Conservation (phyloP, 441 rosid species). For the Dalechampia spathulata region DNA sequence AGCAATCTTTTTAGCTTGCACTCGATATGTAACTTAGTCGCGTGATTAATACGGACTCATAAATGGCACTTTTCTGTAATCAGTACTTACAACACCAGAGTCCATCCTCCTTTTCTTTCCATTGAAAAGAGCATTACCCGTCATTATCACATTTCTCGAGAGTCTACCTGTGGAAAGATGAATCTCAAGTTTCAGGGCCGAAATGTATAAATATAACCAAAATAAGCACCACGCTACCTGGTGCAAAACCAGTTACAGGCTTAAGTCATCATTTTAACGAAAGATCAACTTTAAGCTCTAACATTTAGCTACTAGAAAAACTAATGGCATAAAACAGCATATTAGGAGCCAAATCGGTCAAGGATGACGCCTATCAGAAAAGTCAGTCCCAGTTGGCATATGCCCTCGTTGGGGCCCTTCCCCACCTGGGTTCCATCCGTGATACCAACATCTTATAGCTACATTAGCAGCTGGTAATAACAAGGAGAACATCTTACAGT, state of each 20-base stretch:
- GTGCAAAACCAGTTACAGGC: background rate
- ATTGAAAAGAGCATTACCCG: conserved; percentile 73
- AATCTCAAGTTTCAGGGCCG: background rate
- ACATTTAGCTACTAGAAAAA: background rate
- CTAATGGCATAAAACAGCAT: no score
- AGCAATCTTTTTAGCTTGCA: no score
- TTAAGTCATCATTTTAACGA: background rate
- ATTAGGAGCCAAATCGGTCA: no score
- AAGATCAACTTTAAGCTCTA: background rate
- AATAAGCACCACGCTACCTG: background rate
- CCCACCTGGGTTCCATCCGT: no score
- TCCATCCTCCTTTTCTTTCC: conserved; percentile 73
- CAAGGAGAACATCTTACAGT: no score
- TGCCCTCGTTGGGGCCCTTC: no score
- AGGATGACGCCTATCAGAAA: no score
- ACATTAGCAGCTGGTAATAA: no score
- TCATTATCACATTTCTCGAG: conserved; percentile 80
- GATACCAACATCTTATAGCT: no score
- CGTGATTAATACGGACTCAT: background rate
- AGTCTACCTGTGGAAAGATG: conserved; percentile 61
- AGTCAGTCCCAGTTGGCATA: no score
- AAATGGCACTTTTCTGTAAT: background rate
- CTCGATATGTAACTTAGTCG: no score
- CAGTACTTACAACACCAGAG: conserved; percentile 59
- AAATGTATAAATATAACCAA: background rate